A percentile compares a stretch with the other conserved stretches of the same genome.
phyloP scores from a whole-genome alignment of 2,329 filamentous ascomycete species.

The Nannizziopsis arthrosporioides region DNA sequence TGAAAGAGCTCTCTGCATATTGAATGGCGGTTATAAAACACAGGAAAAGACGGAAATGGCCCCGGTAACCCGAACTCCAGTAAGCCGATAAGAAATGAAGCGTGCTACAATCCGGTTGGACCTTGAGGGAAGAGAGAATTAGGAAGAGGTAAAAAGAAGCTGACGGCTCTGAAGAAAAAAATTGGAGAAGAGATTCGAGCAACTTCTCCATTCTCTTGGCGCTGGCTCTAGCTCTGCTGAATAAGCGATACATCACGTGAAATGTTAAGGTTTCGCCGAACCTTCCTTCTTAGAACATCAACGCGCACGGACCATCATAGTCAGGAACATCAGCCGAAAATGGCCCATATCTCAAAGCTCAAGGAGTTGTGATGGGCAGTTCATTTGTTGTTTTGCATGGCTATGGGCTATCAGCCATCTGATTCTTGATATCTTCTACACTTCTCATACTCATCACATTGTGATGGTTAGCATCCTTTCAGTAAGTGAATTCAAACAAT shows the following conservation, averaged over 20 bases:
- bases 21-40: constrained; percentile 18
- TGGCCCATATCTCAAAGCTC: no score
- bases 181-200: constrained; percentile 15
- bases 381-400: no score
- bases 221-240: constrained; percentile 6
- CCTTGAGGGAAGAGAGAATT: constrained; percentile 22
- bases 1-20: constrained; percentile 91
- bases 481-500: no score
- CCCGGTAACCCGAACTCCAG: constrained; percentile 24
- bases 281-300: constrained; percentile 1
- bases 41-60: constrained; percentile 21
- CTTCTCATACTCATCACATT: no score
- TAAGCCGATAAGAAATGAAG: constrained; percentile 18
- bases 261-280: not conserved
- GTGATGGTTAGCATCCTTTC: no score
- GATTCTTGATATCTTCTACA: no score
- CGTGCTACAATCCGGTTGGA: constrained; percentile 17
- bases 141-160: constrained; percentile 23
- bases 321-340: not conserved
- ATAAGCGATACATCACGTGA: not conserved
- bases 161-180: constrained; percentile 4
- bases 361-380: no score
- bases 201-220: constrained; percentile 35
- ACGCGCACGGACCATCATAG: constrained; percentile 4
- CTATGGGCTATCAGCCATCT: no score